Base-by-base conservation (phyloP, 805 yeast genomes). In the Jamesozyma gamospora region DNA sequence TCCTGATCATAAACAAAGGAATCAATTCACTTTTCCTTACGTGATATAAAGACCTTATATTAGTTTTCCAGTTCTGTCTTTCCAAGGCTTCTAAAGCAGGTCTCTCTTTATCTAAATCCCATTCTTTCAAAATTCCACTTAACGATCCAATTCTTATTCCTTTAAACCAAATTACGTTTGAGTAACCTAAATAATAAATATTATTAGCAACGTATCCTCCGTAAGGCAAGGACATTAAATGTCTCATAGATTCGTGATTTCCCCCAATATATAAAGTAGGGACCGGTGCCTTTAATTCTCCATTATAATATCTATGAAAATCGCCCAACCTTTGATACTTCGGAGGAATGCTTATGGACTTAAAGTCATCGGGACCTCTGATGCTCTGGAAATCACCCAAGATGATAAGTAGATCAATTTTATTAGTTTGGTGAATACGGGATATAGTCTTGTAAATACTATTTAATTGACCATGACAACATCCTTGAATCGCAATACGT, bases 131-230 rank as follows among this genome's bases (percentile, higher is more conserved):
- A 3, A 92, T 87, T 0, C 98, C 98, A 37, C 95, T 82, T 9
- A 83, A 46, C 0, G 96, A 95, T 18, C 77, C 81, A 19, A 92
- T 83, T 43, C 81, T 65, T 4, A 90, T 47, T 0, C 96, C 96
- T 46, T 71, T 74, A 50, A 64, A 82, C 78, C 83, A 77, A 2
- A 92, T 63, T 2, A 77, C 76, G 13, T 87, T 85, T 15, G 79
- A 72, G 32, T 75, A 74, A 0, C 98, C 98, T 50, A 92, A 53
- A 55, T 77, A 92, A 59, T 80, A 92, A 12, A 92, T 84, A 46
- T 81, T 79, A 1, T 86, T 84, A 1, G 95, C 94, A 1, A 83
- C 88, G 84, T 90, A 92, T 0, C 98, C 98, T 11, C 98, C 98
- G 56, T 70, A 72, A 43, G 74, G 75, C 42, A 88, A 62, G 49